Evolutionary conservation across 176 grass and related monocot species (phyloP).

Genomic region (Raddia guianensis): DNA sequence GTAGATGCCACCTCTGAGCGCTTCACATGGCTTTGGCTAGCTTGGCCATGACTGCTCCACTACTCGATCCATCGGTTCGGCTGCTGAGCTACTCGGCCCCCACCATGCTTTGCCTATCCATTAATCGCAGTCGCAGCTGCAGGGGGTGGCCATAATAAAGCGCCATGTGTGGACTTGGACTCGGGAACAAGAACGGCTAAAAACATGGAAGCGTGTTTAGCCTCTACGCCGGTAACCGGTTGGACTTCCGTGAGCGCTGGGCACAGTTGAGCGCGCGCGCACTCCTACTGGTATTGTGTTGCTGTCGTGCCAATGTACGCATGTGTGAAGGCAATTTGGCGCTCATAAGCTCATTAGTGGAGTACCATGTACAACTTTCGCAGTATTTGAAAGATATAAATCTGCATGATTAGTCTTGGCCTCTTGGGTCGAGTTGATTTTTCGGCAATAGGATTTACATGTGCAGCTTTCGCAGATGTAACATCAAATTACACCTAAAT

Average conservation of each 20-base stretch:
- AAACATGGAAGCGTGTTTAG: constrained; percentile 6
- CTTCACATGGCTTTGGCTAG: constrained; percentile 9
- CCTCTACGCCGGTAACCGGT: background rate
- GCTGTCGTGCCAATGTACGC: background rate
- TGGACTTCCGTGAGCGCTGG: background rate
- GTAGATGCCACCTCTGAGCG: background rate
- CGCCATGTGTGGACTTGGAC: background rate
- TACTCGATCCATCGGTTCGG: background rate
- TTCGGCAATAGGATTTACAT: background rate
- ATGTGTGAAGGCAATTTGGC: background rate
- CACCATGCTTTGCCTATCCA: constrained; percentile 27
- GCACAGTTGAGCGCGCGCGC: background rate
- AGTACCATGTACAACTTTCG: background rate
- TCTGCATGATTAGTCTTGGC: background rate
- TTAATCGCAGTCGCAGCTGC: background rate
- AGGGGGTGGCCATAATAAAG: constrained; percentile 21
- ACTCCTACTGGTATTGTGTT: background rate
- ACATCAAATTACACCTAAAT: too few species aligned
- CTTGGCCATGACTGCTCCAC: background rate
- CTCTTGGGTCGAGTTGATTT: background rate
- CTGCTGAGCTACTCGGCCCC: background rate
- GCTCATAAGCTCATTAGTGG: background rate
- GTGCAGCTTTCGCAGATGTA: too few species aligned
- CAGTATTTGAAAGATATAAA: background rate
- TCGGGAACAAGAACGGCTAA: background rate